Evolutionary conservation across 2,329 filamentous ascomycete genomes (phyloP).

Genomic region (Xylaria sp.): DNA sequence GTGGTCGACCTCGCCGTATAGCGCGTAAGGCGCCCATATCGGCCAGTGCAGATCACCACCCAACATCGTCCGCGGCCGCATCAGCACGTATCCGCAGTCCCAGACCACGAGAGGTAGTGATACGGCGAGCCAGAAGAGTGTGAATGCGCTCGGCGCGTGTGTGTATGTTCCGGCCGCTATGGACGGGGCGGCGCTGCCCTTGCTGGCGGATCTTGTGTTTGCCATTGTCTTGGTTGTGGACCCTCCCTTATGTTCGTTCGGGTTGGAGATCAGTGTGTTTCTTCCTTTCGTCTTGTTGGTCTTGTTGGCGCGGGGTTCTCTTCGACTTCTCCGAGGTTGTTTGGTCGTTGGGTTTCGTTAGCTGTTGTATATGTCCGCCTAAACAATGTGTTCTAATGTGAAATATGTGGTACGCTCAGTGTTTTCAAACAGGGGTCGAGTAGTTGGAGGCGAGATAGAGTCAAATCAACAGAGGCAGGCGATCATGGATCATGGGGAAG

Average conservation of each 20-base stretch:
- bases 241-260: background rate
- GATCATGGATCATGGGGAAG: background rate
- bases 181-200: slow-evolving; percentile 30
- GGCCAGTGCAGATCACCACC: slow-evolving; percentile 78
- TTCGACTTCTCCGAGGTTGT: background rate
- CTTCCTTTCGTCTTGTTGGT: background rate
- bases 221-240: slow-evolving; percentile 42
- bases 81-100: slow-evolving; percentile 82
- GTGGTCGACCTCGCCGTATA: slow-evolving; percentile 83
- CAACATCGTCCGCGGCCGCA: slow-evolving; percentile 83
- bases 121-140: slow-evolving; percentile 75
- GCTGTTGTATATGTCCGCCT: background rate
- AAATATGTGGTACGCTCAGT: background rate
- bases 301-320: background rate
- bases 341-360: background rate
- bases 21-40: slow-evolving; percentile 79
- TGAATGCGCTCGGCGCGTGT: slow-evolving; percentile 58
- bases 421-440: background rate
- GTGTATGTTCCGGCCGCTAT: slow-evolving; percentile 47
- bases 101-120: slow-evolving; percentile 83
- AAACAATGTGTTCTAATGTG: background rate
- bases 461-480: background rate
- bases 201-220: slow-evolving; percentile 45
- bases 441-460: background rate
- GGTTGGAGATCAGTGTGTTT: background rate